Evolutionary conservation across 1,139 yeast species (phyloP).

Genomic region (Hemisphaericaspora xylofermentans): DNA sequence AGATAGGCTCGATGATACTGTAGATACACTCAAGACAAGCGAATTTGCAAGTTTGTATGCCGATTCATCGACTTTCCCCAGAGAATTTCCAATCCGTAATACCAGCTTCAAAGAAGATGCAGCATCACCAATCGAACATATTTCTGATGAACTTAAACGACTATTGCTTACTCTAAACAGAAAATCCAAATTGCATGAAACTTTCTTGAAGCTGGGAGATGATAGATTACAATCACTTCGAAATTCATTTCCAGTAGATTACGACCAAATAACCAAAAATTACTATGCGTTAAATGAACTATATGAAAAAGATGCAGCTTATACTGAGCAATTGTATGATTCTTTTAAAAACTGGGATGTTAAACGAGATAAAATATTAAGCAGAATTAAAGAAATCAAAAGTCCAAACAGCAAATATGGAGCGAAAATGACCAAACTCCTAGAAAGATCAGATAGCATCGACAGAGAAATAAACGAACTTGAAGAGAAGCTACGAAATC

Average conservation of each 20-base stretch:
- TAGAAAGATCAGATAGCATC: conserved; percentile 32
- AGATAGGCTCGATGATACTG: conserved; percentile 6
- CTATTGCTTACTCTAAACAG: conserved; percentile 8
- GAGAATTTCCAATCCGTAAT: conserved; percentile 1
- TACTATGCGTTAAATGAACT: conserved; percentile 51
- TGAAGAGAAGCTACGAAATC: conserved; percentile 35
- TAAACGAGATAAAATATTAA: conserved; percentile 32
- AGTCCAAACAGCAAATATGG: conserved; percentile 48
- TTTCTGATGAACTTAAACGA: conserved; percentile 12
- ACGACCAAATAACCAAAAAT: conserved; percentile 40
- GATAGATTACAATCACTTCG: conserved; percentile 30
- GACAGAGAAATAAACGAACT: conserved; percentile 43
- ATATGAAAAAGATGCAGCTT: conserved; percentile 39
- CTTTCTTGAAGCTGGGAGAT: conserved; percentile 31
- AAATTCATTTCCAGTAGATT: conserved; percentile 23
- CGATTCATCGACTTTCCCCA: conserved; percentile 7
- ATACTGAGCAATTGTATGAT: conserved; percentile 27
- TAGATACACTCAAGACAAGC: conserved; percentile 4
- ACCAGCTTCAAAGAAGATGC: conserved; percentile 3
- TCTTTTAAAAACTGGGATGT: conserved; percentile 48
- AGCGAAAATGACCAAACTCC: conserved; percentile 36
- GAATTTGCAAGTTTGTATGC: conserved; percentile 1
- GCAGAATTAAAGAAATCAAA: conserved; percentile 40
- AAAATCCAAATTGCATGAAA: conserved; percentile 9
- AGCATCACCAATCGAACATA: conserved; percentile 15